Evolutionary conservation across 2,329 filamentous ascomycete genomes (phyloP).

Genomic region (Xylaria sp.): DNA sequence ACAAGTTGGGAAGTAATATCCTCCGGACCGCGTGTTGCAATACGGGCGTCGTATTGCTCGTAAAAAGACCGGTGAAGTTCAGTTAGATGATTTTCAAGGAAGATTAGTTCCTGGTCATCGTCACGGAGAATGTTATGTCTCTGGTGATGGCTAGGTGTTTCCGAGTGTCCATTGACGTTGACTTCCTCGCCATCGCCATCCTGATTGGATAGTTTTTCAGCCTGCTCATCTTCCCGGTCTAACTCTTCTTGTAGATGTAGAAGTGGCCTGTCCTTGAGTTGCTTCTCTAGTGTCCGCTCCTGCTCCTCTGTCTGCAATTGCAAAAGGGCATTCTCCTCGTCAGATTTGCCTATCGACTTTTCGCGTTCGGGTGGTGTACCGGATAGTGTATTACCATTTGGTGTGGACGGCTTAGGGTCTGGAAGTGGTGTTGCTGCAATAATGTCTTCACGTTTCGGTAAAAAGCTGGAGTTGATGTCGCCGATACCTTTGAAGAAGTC

Average conservation of each 20-base stretch:
- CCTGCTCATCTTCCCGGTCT: constrained; percentile 82
- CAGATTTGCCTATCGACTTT: constrained; percentile 37
- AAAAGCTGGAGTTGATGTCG: constrained; percentile 97
- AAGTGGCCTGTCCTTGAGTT: constrained; percentile 87
- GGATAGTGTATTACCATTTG: constrained; percentile 23
- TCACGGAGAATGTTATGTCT: constrained; percentile 85
- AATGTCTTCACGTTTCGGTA: constrained; percentile 79
- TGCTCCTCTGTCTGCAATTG: constrained; percentile 85
- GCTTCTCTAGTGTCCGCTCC: constrained; percentile 86
- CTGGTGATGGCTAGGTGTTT: constrained; percentile 55
- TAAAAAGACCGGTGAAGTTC: constrained; percentile 84
- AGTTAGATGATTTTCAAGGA: constrained; percentile 80
- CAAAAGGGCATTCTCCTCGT: constrained; percentile 59
- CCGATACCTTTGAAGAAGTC: constrained; percentile 99
- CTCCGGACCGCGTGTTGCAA: constrained; percentile 59
- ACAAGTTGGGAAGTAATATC: constrained; percentile 64
- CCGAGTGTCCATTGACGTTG: constrained; percentile 46
- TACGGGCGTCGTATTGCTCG: constrained; percentile 77
- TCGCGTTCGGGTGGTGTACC: constrained; percentile 39
- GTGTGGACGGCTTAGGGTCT: constrained; percentile 41
- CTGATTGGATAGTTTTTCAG: constrained; percentile 55
- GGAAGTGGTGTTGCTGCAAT: constrained; percentile 49
- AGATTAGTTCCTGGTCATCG: constrained; percentile 83
- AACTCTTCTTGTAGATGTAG: constrained; percentile 92
- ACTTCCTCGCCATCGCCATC: constrained; percentile 58